phyloP scores from a whole-genome alignment of 305 asterid species.

The Solanum hybrid region DNA sequence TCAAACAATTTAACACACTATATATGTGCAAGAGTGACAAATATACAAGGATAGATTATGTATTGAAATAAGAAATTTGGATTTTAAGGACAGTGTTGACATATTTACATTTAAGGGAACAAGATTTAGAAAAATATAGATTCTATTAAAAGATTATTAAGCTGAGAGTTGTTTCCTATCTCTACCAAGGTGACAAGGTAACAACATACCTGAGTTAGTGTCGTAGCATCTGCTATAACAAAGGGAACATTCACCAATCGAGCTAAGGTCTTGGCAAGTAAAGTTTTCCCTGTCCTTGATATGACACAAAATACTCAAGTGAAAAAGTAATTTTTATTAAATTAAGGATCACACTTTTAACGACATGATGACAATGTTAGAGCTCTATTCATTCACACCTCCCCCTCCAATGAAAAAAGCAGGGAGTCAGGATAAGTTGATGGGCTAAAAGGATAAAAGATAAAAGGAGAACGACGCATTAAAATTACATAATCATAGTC shows the following conservation, averaged over 20 bases:
- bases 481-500: neutral
- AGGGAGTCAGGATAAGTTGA: neutral
- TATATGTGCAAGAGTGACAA: neutral
- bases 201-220: slow-evolving; percentile 85
- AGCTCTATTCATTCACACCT: neutral
- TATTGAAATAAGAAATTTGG: neutral
- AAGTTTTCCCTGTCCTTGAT: slow-evolving; percentile 98
- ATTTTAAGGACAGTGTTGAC: neutral
- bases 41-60: neutral
- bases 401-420: neutral
- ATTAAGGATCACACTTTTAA: neutral
- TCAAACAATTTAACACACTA: neutral
- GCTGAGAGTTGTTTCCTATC: neutral
- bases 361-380: neutral
- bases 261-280: slow-evolving; percentile 95
- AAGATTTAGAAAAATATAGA: neutral
- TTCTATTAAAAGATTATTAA: neutral
- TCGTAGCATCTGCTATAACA: slow-evolving; percentile 96
- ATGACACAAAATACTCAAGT: slow-evolving; percentile 40
- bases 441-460: neutral
- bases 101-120: neutral
- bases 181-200: slow-evolving; percentile 5
- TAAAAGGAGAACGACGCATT: neutral
- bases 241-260: slow-evolving; percentile 94
- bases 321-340: slow-evolving; percentile 38